Base-by-base conservation (phyloP, 176 grass and related monocot species). In the Oryza coarctata region DNA sequence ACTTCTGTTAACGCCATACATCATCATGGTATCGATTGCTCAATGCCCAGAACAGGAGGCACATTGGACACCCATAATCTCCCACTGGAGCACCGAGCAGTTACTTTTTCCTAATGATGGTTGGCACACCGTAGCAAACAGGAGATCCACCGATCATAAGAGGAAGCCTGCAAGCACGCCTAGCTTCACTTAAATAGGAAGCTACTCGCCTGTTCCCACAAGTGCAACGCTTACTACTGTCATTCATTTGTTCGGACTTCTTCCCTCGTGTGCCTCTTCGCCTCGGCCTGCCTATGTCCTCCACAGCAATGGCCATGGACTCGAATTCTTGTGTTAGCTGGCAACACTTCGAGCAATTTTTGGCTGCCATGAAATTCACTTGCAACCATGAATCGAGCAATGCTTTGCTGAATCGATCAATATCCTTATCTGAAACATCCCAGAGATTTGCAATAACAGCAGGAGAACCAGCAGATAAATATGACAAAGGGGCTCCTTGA, bases 111-210 rank as follows among this genome's bases (percentile, higher is more conserved):
- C 45, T 86, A 65, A 90, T 91, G 33, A 93, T 36, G 33, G 93
- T 95, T 1, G 92, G 95, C 67, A 98, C 82, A 3, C 95, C 95
- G 33, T 98, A 98, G 58, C 95, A 98, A 84, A 98, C 95, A 41
- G 95, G 95, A 75, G 92, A 75, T 18, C 90, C 92, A 9, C 92
- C 95, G 38, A 92, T 91, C 52, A 98, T 65, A 61, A 94, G 18
- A 8, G 85, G 75, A 71, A 93, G 85, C 57, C 65, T 86, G 85
- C 96, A 95, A 55, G 85, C 84, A n/a, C 75, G 84, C 82, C 96
- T 85, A 27, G 96, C 93, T 76, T 92, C 87, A 76, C 88, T 89
- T 49, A 95, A 74, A 77, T 73, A 76, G 12, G 91, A 91, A 76
- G 89, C 85, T 70, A 99, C 87, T 77, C 85, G 80, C 63, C 83